Evolutionary conservation across 257 asterid species (phyloP), one percentile per base, ranked within the genome.

Genomic region (Nemophila menziesii): DNA sequence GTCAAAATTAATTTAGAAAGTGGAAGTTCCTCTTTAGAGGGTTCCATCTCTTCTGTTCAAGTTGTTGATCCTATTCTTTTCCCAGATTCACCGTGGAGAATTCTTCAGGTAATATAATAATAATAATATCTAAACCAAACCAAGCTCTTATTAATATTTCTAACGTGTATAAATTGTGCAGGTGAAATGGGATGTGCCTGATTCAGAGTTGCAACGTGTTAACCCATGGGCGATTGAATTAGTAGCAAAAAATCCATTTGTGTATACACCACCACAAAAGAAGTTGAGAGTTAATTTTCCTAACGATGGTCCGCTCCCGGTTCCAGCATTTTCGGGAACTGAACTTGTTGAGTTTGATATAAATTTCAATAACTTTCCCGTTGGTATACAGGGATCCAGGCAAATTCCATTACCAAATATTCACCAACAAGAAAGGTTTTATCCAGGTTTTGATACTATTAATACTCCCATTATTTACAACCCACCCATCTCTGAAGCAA

Each of bases 371-470:
- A 78, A 58, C 61, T 69, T 69, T 67, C 82, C 93, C 74, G 92
- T 92, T 67, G 90, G 94, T 94, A 86, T 86, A 86, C 96, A 77
- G 87, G 87, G 87, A 79, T 94, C 96, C 96, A 86, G 96, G 96
- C 96, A 85, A 51, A 74, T 81, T 69, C 92, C 95, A 5, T 55
- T 69, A 58, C 59, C 95, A 17, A 77, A 76, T 61, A 53, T 58
- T 59, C 90, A 74, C 44, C 49, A 64, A n/a, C 46, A 71, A 18
- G 54, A 71, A 55, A 49, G 66, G 45, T 67, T 65, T 54, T 74
- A 72, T 0, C 57, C 62, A 16, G 75, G 80, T 54, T 61, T 65
- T 56, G n/a, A 22, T 29, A 19, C 56, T 63, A n/a, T 40, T 42
- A 3, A 63, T 39, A 39, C 36, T 57, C 62, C 62, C 33, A 43